Evolutionary conservation across 2,329 filamentous ascomycete species (phyloP).

Genomic region (Chrysosphaeria jannelii): DNA sequence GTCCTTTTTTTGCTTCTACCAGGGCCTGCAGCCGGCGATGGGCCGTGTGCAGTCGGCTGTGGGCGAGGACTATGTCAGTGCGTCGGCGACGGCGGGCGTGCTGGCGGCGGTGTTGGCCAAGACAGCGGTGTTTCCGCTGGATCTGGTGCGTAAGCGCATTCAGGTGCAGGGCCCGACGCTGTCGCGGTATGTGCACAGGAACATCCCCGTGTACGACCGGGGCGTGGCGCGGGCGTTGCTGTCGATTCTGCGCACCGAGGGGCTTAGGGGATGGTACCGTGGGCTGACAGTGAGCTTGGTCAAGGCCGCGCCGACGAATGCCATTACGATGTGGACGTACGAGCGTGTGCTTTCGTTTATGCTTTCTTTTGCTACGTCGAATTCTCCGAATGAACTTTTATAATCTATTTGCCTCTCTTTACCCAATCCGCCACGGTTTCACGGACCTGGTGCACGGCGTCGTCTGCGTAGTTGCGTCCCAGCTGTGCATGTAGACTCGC

Average conservation of each 20-base stretch:
- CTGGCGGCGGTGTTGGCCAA: conserved; percentile 58
- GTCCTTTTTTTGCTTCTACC: conserved; percentile 76
- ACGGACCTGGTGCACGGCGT: conserved; percentile 46
- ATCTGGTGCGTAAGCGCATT: conserved; percentile 71
- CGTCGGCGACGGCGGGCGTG: conserved; percentile 52
- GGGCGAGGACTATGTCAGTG: conserved; percentile 14
- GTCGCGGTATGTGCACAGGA: conserved; percentile 45
- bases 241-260: conserved; percentile 41
- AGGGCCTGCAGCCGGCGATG: conserved; percentile 20
- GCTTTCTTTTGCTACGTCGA: neutral
- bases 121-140: conserved; percentile 72
- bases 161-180: conserved; percentile 87
- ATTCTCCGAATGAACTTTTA: neutral
- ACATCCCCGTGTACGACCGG: conserved; percentile 56
- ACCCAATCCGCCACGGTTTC: conserved; percentile 70
- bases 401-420: conserved; percentile 46
- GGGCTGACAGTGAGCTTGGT: conserved; percentile 68
- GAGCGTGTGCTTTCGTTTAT: conserved; percentile 20
- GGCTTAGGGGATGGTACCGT: conserved; percentile 54
- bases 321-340: conserved; percentile 87
- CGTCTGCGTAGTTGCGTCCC: conserved; percentile 42
- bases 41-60: neutral
- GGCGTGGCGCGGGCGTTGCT: conserved; percentile 34
- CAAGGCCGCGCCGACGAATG: conserved; percentile 81
- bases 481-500: conserved; percentile 45